Conservation (phyloP, 2,329 filamentous ascomycete species). For the Cercospora janseana region DNA sequence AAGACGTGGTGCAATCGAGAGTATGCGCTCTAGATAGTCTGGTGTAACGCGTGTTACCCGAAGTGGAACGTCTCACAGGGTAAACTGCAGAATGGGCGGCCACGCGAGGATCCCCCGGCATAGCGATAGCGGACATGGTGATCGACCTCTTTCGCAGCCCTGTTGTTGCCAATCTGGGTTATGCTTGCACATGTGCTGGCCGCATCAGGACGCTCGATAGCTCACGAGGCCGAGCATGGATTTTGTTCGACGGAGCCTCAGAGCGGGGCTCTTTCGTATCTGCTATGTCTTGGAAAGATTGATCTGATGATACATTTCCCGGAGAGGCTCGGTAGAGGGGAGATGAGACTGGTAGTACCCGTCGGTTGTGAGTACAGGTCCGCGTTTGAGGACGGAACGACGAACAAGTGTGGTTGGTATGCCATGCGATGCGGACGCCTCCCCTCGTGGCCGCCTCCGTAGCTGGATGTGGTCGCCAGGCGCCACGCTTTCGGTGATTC, state of each 20-base stretch:
- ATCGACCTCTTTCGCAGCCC: not conserved
- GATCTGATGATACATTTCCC: not conserved
- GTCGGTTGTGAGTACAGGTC: too few species aligned
- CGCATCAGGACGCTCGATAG: not conserved
- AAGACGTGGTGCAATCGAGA: not conserved
- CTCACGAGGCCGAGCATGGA: not conserved
- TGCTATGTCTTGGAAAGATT: not conserved
- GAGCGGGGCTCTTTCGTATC: too few species aligned
- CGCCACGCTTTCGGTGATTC: conserved; percentile 5
- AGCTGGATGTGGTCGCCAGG: conserved; percentile 6
- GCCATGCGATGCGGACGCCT: conserved; percentile 4
- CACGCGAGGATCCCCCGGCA: not conserved
- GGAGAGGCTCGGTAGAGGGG: conserved; percentile 5
- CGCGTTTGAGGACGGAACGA: too few species aligned
- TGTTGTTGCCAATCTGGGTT: not conserved
- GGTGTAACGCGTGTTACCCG: not conserved
- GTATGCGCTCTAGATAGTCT: too few species aligned
- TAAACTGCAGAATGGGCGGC: not conserved
- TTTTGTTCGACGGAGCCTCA: not conserved
- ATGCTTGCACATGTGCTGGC: not conserved
- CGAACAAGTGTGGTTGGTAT: not conserved
- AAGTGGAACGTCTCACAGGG: not conserved
- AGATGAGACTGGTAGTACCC: conserved; percentile 1
- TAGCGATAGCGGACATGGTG: not conserved
- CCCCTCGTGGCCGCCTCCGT: conserved; percentile 13